Conservation (phyloP, 257 asterid species). For the Capsicum pubescens region DNA sequence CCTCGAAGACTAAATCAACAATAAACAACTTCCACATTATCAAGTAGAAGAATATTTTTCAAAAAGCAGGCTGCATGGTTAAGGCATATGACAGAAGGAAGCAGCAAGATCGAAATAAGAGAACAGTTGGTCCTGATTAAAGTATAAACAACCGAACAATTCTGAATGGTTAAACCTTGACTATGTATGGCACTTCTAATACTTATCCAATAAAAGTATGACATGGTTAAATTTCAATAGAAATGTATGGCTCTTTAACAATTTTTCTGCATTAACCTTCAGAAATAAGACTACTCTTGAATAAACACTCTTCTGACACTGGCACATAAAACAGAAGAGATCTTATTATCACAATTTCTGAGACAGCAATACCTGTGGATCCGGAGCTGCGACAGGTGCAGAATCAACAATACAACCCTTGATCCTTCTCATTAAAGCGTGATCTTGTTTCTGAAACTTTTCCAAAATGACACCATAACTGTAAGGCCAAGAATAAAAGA, state of each 20-base stretch:
- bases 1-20: not conserved
- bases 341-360: not conserved
- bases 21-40: conserved; percentile 14
- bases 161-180: not conserved
- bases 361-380: conserved; percentile 56
- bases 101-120: not conserved
- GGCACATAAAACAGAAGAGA: not conserved
- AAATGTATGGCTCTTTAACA: not conserved
- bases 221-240: not conserved
- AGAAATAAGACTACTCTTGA: not conserved
- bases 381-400: conserved; percentile 86
- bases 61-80: not conserved
- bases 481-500: conserved; percentile 37
- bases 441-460: conserved; percentile 72
- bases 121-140: not conserved
- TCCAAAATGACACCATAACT: conserved; percentile 93
- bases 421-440: conserved; percentile 59
- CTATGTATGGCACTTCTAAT: not conserved
- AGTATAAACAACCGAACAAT: not conserved
- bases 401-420: conserved; percentile 94
- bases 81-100: conserved; percentile 4
- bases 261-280: not conserved
- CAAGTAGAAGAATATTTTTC: conserved; percentile 12
- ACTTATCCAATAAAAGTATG: not conserved
- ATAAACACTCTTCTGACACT: not conserved